Base-by-base conservation (phyloP, 1,284 basidiomycete species). In the Lentinus polychrous region DNA sequence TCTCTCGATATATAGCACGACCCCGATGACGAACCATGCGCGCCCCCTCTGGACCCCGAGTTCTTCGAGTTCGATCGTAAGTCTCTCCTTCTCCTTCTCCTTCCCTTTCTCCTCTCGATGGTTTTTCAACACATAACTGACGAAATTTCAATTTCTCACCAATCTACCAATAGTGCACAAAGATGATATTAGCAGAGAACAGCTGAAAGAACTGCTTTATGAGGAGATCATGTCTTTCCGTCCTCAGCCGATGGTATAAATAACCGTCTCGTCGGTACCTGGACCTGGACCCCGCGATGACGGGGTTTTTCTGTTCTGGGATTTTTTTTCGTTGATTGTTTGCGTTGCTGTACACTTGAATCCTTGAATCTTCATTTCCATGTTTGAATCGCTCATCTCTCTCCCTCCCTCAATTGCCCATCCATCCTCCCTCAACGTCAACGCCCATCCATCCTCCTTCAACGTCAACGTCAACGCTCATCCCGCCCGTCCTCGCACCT, bases 141-240 rank as follows among this genome's bases (percentile, higher is more conserved):
- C n/a, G n/a, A n/a, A n/a, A n/a, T n/a, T n/a, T n/a, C n/a, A n/a
- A n/a, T n/a, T n/a, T n/a, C n/a, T n/a, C n/a, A n/a, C n/a, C n/a
- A n/a, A n/a, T n/a, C n/a, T n/a, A n/a, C n/a, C 8, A 40, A 37
- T 37, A 90, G 86, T 92, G 51, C 86, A 91, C 73, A 94, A 95
- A 72, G 93, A 95, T 55, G 89, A 92, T 57, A 93, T 94, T 68
- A 91, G 86, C 60, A 79, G 91, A 36, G 92, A 87, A 49, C 81
- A 86, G 61, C 72, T 90, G 49, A 88, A 87, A 59, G 77, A 80
- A 55, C 63, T 80, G 33, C 61, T 80, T 24, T 86, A 81, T 62
- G 79, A 84, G 43, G 83, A 86, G 66, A 84, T 86, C 62, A 86
- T 90, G 78, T 76, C 81, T 36, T 93, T 93, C 78, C 73, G 74